A percentile compares a stretch with the other conserved stretches of the same genome.
Evolutionary conservation across 1,139 yeast genomes (phyloP).

Genomic region (Meyerozyma sp.): DNA sequence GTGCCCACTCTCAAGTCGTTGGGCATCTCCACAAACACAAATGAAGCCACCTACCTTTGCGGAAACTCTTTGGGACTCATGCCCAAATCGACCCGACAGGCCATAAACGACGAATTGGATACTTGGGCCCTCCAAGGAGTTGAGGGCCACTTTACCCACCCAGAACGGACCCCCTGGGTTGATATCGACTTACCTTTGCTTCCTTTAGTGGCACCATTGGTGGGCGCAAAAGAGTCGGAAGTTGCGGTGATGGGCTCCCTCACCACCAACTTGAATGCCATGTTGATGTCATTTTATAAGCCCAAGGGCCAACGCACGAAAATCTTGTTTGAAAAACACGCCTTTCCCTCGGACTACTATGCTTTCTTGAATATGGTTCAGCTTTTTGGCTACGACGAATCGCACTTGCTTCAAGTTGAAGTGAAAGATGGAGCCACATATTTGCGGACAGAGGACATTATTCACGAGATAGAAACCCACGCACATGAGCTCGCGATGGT

Average conservation of each 20-base stretch:
- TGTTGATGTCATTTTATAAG: slow-evolving; percentile 67
- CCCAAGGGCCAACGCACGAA: slow-evolving; percentile 59
- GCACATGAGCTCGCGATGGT: slow-evolving; percentile 68
- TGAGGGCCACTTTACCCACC: slow-evolving; percentile 77
- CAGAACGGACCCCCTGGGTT: slow-evolving; percentile 61
- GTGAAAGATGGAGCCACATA: slow-evolving; percentile 54
- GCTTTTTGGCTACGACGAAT: slow-evolving; percentile 54
- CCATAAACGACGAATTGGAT: slow-evolving; percentile 60
- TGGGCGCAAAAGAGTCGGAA: slow-evolving; percentile 69
- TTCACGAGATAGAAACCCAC: slow-evolving; percentile 48
- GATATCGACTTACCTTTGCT: slow-evolving; percentile 74
- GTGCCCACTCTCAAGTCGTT: slow-evolving; percentile 57
- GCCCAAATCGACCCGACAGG: slow-evolving; percentile 60
- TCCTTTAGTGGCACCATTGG: slow-evolving; percentile 63
- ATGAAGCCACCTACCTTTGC: slow-evolving; percentile 55
- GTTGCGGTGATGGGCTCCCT: slow-evolving; percentile 86
- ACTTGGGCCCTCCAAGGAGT: slow-evolving; percentile 85
- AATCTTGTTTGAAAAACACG: slow-evolving; percentile 77
- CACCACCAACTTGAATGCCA: slow-evolving; percentile 74
- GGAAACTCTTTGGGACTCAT: slow-evolving; percentile 90
- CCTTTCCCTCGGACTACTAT: slow-evolving; percentile 90
- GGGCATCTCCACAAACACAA: slow-evolving; percentile 26
- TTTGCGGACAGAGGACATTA: slow-evolving; percentile 59
- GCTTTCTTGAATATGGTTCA: slow-evolving; percentile 73
- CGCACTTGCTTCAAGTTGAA: slow-evolving; percentile 57